Evolutionary conservation across 2,329 filamentous ascomycete species (phyloP).

Genomic region (Bipolaris bicolor): DNA sequence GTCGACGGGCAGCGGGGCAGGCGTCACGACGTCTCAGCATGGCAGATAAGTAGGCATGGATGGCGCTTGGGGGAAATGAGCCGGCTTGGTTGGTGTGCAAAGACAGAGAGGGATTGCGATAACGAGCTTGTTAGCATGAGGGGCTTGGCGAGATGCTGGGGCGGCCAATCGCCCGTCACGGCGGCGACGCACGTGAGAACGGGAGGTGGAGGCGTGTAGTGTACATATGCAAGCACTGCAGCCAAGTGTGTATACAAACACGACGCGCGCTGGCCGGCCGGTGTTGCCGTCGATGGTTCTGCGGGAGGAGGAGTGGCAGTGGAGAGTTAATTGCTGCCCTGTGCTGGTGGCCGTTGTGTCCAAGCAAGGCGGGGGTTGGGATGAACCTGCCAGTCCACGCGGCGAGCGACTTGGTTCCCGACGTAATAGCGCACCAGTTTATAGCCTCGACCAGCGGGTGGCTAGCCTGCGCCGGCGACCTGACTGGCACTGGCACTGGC

Average conservation of each 20-base stretch:
- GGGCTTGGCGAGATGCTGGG: slow-evolving; percentile 8
- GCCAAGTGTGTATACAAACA: no score
- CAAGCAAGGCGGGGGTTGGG: slow-evolving; percentile 2
- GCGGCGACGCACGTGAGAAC: not conserved
- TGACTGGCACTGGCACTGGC: not conserved
- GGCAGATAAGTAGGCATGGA: no score
- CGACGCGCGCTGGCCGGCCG: no score
- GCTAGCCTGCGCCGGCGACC: not conserved
- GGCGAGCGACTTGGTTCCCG: slow-evolving; percentile 2
- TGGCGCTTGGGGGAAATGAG: slow-evolving; percentile 9
- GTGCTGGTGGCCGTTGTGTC: slow-evolving; percentile 2
- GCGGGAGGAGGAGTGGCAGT: not conserved
- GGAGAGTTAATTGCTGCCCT: not conserved
- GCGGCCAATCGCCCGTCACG: slow-evolving; percentile 2
- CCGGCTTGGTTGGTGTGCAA: slow-evolving; percentile 6
- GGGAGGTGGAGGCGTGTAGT: not conserved
- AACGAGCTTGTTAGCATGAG: not conserved
- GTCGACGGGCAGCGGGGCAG: not conserved
- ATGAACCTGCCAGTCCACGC: slow-evolving; percentile 6
- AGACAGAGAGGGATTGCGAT: slow-evolving; percentile 3
- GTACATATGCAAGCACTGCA: no score
- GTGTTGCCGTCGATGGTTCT: no score
- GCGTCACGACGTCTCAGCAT: slow-evolving; percentile 1
- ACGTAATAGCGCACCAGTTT: slow-evolving; percentile 13
- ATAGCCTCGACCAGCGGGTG: not conserved